Evolutionary conservation across 2,329 filamentous ascomycete genomes (phyloP), one percentile per base, ranked within the genome.

Genomic region (Colletotrichum neosansevieriae): DNA sequence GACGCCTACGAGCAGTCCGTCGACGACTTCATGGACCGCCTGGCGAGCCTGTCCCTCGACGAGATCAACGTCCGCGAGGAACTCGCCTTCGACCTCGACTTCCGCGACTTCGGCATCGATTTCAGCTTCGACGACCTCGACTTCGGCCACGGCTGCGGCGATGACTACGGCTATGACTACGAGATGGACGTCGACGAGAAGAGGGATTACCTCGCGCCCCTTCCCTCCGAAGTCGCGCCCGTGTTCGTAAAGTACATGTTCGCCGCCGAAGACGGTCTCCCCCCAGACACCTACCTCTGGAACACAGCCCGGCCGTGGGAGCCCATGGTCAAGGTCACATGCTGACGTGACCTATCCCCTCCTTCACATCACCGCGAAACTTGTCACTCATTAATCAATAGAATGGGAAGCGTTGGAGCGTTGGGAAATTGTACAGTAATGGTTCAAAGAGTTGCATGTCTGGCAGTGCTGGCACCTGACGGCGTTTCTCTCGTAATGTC

Each of bases 221-320:
- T 69, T 13, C 67, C 62, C 34, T 69, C 63, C 19, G 63, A 67
- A 34, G 67, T 69, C 24, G 62, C 77, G 32, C 78, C 78, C 60
- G 76, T 81, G 21, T 76, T 80, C 51, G 78, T 81, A 40, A 80
- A 79, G 71, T 71, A 71, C 68, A 74, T 76, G 19, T 45, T 76
- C 17, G 74, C 74, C 9, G 59, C 68, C 32, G 76, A 75, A 59
- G 77, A 79, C 50, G 74, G 73, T 5, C 60, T 71, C 21, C 57
- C 70, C 2, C 78, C 77, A 10, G 77, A 80, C 53, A 74, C 81
- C 21, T 82, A 82, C 63, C 74, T 82, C 44, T 82, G 80, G 80
- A 81, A 82, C 67, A 67, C 79, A 71, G 74, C 77, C 15, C 73
- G 74, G 36, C 80, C 80, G 40, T 82, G 80, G 80, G 80, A 82